These are phyloP conservation scores for Glonium stellatum DNA, from an alignment of 495 filamentous ascomycete species.

Conservation along the genomic window DNA sequence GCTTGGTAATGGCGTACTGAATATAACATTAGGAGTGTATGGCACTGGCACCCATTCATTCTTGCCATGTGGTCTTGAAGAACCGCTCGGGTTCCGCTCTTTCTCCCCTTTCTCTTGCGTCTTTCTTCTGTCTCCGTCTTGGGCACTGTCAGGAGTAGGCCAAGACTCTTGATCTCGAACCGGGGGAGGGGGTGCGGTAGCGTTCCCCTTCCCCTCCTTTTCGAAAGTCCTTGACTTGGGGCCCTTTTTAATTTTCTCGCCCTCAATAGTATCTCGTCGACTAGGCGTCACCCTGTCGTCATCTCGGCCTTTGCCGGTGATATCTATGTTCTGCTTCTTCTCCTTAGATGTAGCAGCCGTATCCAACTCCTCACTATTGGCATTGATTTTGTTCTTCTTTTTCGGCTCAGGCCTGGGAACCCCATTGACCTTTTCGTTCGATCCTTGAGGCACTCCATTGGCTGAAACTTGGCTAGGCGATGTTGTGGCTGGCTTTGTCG, in stretches of 20 bases:
- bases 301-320: constrained; percentile 20
- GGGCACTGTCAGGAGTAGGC: constrained; percentile 81
- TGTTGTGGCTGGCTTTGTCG: constrained; percentile 27
- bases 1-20: constrained; percentile 66
- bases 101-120: constrained; percentile 56
- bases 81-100: constrained; percentile 40
- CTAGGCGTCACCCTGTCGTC: constrained; percentile 42
- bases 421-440: constrained; percentile 8
- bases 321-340: constrained; percentile 23
- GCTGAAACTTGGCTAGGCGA: background rate
- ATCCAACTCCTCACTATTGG: constrained; percentile 16
- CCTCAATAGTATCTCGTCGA: constrained; percentile 13
- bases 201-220: constrained; percentile 48
- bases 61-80: constrained; percentile 32
- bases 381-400: constrained; percentile 30
- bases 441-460: constrained; percentile 8
- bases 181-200: constrained; percentile 44
- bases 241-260: constrained; percentile 29
- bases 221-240: constrained; percentile 43
- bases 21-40: constrained; percentile 71
- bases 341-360: constrained; percentile 13
- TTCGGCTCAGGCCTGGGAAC: constrained; percentile 23
- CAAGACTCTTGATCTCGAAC: constrained; percentile 72
- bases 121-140: constrained; percentile 68
- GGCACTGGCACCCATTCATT: constrained; percentile 47